Evolutionary conservation across 345 rosid genomes (phyloP).

Genomic region (Murraya koenigii): DNA sequence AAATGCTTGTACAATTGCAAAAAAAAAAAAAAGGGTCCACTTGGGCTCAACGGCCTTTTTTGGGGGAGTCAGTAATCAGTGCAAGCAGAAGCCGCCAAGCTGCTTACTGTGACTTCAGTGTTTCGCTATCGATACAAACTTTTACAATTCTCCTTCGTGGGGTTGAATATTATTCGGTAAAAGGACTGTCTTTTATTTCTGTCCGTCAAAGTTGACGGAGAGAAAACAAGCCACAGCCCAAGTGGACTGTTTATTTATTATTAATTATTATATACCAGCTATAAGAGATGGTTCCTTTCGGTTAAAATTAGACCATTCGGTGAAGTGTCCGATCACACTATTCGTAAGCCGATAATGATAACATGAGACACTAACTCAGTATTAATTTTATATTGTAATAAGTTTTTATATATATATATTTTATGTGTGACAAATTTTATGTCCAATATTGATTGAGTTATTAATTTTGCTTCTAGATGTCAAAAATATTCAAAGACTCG

Average conservation of each 20-base stretch:
- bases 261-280: too few species aligned
- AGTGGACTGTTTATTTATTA: too few species aligned
- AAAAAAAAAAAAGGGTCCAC: neutral
- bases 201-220: constrained; percentile 8
- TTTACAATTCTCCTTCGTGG: neutral
- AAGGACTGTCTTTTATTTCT: too few species aligned
- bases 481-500: neutral
- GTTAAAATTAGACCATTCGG: too few species aligned
- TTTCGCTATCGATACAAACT: neutral
- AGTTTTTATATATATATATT: too few species aligned
- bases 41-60: neutral
- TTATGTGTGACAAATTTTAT: too few species aligned
- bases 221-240: too few species aligned
- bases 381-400: too few species aligned
- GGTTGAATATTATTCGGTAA: neutral
- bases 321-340: too few species aligned
- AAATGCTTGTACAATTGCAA: neutral
- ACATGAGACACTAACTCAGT: neutral
- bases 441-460: neutral
- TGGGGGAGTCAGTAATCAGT: neutral
- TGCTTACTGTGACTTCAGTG: neutral
- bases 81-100: neutral
- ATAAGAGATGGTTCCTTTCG: too few species aligned
- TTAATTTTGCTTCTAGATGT: neutral
- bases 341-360: too few species aligned